Base-by-base conservation (phyloP, 768 basidiomycete species). In the Serendipita sp. region DNA sequence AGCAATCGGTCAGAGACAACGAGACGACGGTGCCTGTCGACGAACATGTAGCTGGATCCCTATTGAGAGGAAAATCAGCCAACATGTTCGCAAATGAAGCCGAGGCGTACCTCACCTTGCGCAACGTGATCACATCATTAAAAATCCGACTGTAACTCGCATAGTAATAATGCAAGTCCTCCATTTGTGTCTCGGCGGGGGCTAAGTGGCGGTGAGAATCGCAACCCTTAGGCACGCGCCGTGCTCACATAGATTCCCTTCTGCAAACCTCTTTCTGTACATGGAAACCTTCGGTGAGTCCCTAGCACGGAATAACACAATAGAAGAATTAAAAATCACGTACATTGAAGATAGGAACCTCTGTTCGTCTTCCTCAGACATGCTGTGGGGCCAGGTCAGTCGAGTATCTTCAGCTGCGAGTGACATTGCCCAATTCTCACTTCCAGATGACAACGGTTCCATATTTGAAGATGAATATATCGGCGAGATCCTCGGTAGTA, bases 101-200 rank as follows among this genome's bases (percentile, higher is more conserved):
- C 16, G 44, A 62, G 41, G 38, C 14, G n/a, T n/a, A 3, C 9
- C 56, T 75, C 3, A 73, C 75, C 66, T 73, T 73, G 51, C 73
- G 68, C 4, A 75, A 67, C 1, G 74, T 74, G 64, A 97, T 96
- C 43, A 97, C 94, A 73, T 97, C 94, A 75, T 97, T 97, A 74
- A 94, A 97, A 69, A 96, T 96, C 90, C 94, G 83, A 71, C 91
- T 94, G 71, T 97, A 97, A 69, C 93, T 92, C 4, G 94, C 94
- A 70, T 94, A 94, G 69, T 97, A 97, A 72, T 85, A 96, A 74
- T 95, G 95, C 34, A 97, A 76, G 70, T 97, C 94, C 76, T 97
- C 94, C 88, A 90, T 93, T 73, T 97, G 93, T 28, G 93, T 77
- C 65, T 88, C 86, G 33, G 94, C 87, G n/a, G 86, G 77, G 38